These are phyloP conservation scores for Blyttiomyces sp. DNA, from an alignment of 371 early-diverging fungal genomes.

Conservation along the genomic window DNA sequence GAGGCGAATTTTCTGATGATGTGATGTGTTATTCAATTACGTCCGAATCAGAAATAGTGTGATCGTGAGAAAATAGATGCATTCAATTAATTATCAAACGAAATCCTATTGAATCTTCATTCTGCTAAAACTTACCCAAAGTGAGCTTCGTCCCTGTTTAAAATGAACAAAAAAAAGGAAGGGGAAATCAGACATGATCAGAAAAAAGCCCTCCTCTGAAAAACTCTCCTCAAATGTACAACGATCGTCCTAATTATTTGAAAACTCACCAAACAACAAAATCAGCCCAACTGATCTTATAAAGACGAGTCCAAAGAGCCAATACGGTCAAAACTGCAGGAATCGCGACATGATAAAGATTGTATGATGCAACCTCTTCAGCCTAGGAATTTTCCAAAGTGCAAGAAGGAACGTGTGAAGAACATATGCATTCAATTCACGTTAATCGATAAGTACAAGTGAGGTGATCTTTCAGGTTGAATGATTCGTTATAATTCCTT, in stretches of 20 bases:
- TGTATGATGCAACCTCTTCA: not conserved
- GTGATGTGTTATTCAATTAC: too few species aligned
- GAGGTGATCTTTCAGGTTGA: not conserved
- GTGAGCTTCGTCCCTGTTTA: conserved; percentile 41
- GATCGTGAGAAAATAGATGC: not conserved
- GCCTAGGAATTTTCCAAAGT: conserved; percentile 1
- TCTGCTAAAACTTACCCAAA: too few species aligned
- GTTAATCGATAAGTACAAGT: not conserved
- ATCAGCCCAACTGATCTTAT: conserved; percentile 69
- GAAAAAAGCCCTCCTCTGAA: not conserved
- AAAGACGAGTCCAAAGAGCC: conserved; percentile 67
- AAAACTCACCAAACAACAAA: conserved; percentile 83
- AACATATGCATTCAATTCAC: too few species aligned
- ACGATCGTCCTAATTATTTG: too few species aligned
- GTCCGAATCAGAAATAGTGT: not conserved
- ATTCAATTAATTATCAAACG: too few species aligned
- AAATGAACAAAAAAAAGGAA: not conserved
- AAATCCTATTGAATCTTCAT: too few species aligned
- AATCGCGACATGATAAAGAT: conserved; percentile 10
- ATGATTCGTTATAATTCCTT: not conserved
- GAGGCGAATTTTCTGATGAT: conserved; percentile 80
- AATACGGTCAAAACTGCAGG: conserved; percentile 22
- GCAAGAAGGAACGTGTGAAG: not conserved
- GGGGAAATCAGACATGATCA: not conserved
- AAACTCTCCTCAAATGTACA: not conserved